Conservation (phyloP, 768 basidiomycete genomes). For the Xerocomellus amylosporus region DNA sequence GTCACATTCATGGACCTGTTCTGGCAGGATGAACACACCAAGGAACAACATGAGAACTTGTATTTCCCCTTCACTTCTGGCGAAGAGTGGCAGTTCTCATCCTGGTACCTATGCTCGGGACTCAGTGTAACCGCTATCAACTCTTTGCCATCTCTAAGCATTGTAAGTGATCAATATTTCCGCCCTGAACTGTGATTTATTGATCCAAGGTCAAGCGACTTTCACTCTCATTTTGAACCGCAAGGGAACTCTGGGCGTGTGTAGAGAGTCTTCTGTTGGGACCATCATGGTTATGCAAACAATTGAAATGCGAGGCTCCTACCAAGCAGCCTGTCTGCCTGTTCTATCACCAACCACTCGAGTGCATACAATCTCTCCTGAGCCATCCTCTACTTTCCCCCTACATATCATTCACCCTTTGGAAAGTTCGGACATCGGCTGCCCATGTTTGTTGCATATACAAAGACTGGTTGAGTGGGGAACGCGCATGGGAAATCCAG, state of each 20-base stretch:
- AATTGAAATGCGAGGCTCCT: not conserved
- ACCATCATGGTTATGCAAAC: not conserved
- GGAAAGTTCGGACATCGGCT: conserved; percentile 11
- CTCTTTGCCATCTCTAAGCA: not conserved
- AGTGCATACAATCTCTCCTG: conserved; percentile 30
- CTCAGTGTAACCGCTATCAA: not conserved
- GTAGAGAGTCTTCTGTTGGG: not conserved
- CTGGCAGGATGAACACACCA: not conserved
- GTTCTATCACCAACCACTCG: conserved; percentile 28
- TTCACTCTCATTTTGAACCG: not conserved
- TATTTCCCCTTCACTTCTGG: not conserved
- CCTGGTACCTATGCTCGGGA: not conserved
- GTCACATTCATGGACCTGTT: conserved; percentile 2
- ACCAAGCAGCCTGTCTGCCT: conserved; percentile 26
- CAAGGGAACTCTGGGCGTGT: not conserved
- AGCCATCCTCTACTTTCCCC: conserved; percentile 23
- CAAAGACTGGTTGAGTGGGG: conserved; percentile 1
- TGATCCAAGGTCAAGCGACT: not conserved
- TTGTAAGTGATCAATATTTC: not conserved
- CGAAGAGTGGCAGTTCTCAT: not conserved
- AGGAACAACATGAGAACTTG: not conserved
- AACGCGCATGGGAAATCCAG: conserved; percentile 29
- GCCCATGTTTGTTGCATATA: conserved; percentile 13
- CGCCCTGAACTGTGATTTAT: not conserved
- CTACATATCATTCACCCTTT: conserved; percentile 22